These are phyloP conservation scores for Diaporthe sp. DNA, from an alignment of 2,329 filamentous ascomycete genomes.

Conservation along the genomic window DNA sequence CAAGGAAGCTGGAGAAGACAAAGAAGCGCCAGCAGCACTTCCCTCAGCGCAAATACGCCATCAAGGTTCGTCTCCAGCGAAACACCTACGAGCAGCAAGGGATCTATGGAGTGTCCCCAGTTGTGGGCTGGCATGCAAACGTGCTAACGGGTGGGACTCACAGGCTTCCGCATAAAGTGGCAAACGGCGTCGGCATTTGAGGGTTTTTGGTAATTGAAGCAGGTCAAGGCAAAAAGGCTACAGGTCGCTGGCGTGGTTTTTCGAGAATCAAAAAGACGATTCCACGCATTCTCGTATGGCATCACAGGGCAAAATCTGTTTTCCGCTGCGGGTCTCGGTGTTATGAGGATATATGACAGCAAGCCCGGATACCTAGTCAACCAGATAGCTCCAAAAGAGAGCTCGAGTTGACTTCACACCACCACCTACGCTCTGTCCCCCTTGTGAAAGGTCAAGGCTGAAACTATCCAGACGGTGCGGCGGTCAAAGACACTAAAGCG, in stretches of 20 bases:
- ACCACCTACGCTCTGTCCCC: conserved; percentile 20
- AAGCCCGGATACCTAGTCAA: conserved; percentile 41
- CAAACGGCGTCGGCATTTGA: conserved; percentile 38
- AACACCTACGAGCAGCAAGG: not conserved
- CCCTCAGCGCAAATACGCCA: conserved; percentile 98
- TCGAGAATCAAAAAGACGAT: conserved; percentile 39
- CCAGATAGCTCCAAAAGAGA: conserved; percentile 43
- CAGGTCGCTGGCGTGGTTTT: conserved; percentile 42
- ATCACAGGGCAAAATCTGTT: conserved; percentile 42
- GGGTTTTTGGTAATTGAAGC: conserved; percentile 42
- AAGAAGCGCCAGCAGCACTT: conserved; percentile 97
- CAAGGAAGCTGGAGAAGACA: conserved; percentile 89
- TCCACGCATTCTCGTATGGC: conserved; percentile 41
- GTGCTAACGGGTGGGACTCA: conserved; percentile 19
- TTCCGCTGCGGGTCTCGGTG: conserved; percentile 42
- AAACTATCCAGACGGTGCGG: not conserved
- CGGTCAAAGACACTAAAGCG: conserved; percentile 3
- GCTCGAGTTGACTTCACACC: conserved; percentile 40
- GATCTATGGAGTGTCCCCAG: not conserved
- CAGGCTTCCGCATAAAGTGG: conserved; percentile 42
- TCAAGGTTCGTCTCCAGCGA: conserved; percentile 80
- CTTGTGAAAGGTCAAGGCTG: conserved; percentile 24
- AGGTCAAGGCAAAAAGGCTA: conserved; percentile 39
- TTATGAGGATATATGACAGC: conserved; percentile 43
- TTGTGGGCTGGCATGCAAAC: not conserved